Percentiles rank a stretch among this genome's conserved stretches.
These are phyloP conservation scores for Epichloe sp. DNA, from an alignment of 2,329 filamentous ascomycete species.

Conservation along the genomic window DNA sequence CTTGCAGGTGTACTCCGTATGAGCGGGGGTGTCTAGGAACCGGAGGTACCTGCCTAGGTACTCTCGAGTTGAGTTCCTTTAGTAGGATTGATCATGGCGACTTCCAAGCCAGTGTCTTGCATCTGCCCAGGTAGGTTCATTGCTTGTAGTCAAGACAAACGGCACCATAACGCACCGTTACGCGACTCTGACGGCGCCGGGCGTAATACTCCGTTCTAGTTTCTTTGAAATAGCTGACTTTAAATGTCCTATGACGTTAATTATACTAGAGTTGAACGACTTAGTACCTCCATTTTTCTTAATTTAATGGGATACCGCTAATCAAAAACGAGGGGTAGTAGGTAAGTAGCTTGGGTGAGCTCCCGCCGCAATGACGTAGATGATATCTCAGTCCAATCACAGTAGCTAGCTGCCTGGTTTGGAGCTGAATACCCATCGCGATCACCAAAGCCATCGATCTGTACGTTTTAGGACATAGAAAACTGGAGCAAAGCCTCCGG, in stretches of 20 bases:
- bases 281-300: background rate
- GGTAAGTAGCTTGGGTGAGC: constrained; percentile 1
- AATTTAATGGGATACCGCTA: background rate
- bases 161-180: background rate
- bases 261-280: too few species aligned
- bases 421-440: too few species aligned
- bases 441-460: background rate
- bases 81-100: background rate
- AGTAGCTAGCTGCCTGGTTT: too few species aligned
- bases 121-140: background rate
- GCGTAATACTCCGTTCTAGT: background rate
- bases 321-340: background rate
- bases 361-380: constrained; percentile 12
- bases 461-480: background rate
- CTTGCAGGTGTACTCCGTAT: background rate
- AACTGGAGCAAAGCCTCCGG: background rate
- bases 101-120: background rate
- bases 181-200: background rate
- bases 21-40: background rate
- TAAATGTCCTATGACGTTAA: too few species aligned
- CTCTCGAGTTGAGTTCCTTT: background rate
- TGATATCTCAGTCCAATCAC: background rate
- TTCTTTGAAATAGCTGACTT: too few species aligned
- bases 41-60: background rate
- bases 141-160: background rate